A percentile compares a stretch with the other conserved stretches of the same genome.
phyloP scores from a whole-genome alignment of 495 filamentous ascomycete species.

The Sabuloglossum arenarium region DNA sequence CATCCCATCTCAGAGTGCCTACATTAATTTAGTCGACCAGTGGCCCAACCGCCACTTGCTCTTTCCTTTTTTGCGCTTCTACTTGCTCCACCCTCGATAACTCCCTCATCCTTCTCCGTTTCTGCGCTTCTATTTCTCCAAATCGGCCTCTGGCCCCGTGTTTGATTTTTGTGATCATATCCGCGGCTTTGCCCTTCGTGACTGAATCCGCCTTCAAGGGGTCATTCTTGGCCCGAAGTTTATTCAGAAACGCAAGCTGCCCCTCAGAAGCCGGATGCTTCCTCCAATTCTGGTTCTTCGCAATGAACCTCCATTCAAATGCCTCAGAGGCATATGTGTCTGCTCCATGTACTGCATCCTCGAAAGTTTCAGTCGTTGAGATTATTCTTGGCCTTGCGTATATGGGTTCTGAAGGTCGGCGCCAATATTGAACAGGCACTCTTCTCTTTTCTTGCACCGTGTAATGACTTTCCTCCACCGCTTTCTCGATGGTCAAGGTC shows the following conservation, averaged over 20 bases:
- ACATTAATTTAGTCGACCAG: slow-evolving; percentile 12
- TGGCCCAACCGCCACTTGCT: slow-evolving; percentile 48
- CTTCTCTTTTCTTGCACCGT: slow-evolving; percentile 10
- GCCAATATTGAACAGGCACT: background rate
- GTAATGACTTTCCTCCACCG: background rate
- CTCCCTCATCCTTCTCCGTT: slow-evolving; percentile 23
- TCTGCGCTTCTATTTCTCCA: slow-evolving; percentile 26
- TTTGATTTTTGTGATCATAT: slow-evolving; percentile 85
- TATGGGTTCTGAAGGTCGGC: slow-evolving; percentile 21
- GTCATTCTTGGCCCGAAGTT: slow-evolving; percentile 31
- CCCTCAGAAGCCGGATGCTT: slow-evolving; percentile 36
- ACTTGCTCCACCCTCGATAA: slow-evolving; percentile 21
- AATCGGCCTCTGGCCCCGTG: slow-evolving; percentile 61
- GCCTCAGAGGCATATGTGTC: slow-evolving; percentile 54
- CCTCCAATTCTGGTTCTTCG: slow-evolving; percentile 43
- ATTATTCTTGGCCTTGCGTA: slow-evolving; percentile 47
- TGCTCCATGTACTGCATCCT: slow-evolving; percentile 56
- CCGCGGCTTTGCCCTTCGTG: slow-evolving; percentile 63
- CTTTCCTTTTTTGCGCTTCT: slow-evolving; percentile 21
- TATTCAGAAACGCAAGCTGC: slow-evolving; percentile 58
- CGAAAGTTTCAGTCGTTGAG: slow-evolving; percentile 34
- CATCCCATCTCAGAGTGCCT: too few species aligned
- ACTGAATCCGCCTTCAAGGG: slow-evolving; percentile 31
- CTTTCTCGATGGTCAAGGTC: slow-evolving; percentile 40
- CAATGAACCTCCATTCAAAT: slow-evolving; percentile 38